phyloP scores from a whole-genome alignment of 768 basidiomycete genomes.

The Boletus insuetus region DNA sequence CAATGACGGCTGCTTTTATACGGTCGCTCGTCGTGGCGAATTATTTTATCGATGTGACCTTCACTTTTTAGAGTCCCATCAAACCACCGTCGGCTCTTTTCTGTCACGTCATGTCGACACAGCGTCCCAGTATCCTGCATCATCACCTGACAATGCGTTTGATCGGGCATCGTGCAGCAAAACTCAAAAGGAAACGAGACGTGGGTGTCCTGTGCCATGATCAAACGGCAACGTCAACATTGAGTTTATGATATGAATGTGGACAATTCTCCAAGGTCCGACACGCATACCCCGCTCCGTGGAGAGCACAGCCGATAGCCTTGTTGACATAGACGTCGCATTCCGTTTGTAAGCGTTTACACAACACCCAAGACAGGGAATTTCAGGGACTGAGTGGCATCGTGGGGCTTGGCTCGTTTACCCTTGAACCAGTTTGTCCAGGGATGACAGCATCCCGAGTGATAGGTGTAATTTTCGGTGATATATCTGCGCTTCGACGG shows the following conservation, averaged over 20 bases:
- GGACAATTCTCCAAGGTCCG: slow-evolving; percentile 15
- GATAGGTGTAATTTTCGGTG: slow-evolving; percentile 7
- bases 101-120: slow-evolving; percentile 23
- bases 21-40: neutral
- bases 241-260: slow-evolving; percentile 14
- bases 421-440: slow-evolving; percentile 18
- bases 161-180: slow-evolving; percentile 25
- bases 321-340: slow-evolving; percentile 8
- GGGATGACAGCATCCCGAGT: slow-evolving; percentile 30
- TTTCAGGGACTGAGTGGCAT: slow-evolving; percentile 21
- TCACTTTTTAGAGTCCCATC: slow-evolving; percentile 9
- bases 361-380: slow-evolving; percentile 12
- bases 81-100: slow-evolving; percentile 8
- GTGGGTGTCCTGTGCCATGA: slow-evolving; percentile 1
- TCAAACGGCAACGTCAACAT: slow-evolving; percentile 20
- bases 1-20: slow-evolving; percentile 20
- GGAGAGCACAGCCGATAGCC: slow-evolving; percentile 27
- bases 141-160: slow-evolving; percentile 20
- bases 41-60: slow-evolving; percentile 4
- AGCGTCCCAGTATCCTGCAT: slow-evolving; percentile 5
- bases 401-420: slow-evolving; percentile 3
- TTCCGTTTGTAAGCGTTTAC: slow-evolving; percentile 12
- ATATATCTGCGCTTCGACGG: slow-evolving; percentile 18
- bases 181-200: slow-evolving; percentile 23
- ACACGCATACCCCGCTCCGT: slow-evolving; percentile 11